A percentile compares a stretch with the other conserved stretches of the same genome.
Evolutionary conservation across 495 filamentous ascomycete genomes (phyloP).

Genomic region (Glonium stellatum): DNA sequence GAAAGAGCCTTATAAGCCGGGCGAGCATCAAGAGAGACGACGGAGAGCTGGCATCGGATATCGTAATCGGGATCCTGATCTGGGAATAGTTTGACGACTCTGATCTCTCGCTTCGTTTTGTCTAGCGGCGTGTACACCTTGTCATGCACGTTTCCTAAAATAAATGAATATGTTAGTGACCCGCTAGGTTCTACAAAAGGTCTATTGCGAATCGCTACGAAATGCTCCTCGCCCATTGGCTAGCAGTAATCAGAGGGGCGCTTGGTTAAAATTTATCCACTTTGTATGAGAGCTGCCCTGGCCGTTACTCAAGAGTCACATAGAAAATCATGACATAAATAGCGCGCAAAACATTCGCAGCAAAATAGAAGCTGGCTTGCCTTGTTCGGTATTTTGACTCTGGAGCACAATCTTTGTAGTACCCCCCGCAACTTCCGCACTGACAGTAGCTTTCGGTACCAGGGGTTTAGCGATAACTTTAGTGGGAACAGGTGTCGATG

Average conservation of each 20-base stretch:
- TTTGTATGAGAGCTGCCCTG: too few relatives aligned
- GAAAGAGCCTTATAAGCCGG: too few relatives aligned
- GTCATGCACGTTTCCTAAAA: conserved; percentile 4
- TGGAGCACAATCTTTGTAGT: background rate
- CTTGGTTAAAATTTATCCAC: too few relatives aligned
- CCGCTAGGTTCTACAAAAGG: background rate
- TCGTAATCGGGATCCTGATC: background rate
- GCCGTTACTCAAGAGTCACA: too few relatives aligned
- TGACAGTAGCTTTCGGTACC: too few relatives aligned
- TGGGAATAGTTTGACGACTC: conserved; percentile 7
- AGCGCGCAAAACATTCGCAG: background rate
- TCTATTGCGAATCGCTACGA: too few relatives aligned
- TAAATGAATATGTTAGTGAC: too few relatives aligned
- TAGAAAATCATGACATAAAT: too few relatives aligned
- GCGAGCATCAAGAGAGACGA: conserved; percentile 5
- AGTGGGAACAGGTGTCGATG: background rate
- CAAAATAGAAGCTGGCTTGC: background rate
- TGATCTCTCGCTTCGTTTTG: conserved; percentile 5
- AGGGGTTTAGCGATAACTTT: background rate
- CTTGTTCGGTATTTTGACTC: background rate
- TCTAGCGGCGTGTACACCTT: conserved; percentile 4
- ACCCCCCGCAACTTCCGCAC: background rate
- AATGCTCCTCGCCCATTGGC: too few relatives aligned
- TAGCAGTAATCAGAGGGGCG: too few relatives aligned
- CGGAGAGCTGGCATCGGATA: conserved; percentile 1